Evolutionary conservation across 2,329 filamentous ascomycete species (phyloP).

Genomic region (Verticillium nubilum): DNA sequence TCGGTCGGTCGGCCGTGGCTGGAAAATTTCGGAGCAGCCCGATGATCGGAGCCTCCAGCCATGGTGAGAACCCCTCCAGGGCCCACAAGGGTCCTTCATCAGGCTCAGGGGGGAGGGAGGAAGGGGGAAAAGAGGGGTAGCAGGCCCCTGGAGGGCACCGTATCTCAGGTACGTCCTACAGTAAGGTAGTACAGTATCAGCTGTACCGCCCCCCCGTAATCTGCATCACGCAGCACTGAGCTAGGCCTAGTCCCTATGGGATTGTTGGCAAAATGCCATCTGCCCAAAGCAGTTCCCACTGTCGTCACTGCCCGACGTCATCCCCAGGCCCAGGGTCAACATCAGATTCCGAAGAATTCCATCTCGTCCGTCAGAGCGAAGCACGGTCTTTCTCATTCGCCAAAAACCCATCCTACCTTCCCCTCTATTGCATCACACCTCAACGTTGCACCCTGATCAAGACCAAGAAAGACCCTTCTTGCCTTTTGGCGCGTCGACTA

Average conservation of each 20-base stretch:
- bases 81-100: too few relatives aligned
- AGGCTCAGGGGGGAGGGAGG: too few relatives aligned
- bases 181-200: neutral
- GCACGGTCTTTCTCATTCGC: neutral
- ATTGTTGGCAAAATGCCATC: neutral
- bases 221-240: neutral
- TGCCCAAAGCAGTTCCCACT: neutral
- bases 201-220: neutral
- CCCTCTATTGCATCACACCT: neutral
- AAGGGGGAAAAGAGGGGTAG: too few relatives aligned
- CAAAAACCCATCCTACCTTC: neutral
- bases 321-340: neutral
- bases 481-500: neutral
- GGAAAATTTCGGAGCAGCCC: neutral
- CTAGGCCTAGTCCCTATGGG: neutral
- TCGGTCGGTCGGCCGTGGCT: neutral
- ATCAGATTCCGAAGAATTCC: neutral
- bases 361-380: neutral
- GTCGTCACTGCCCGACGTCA: neutral
- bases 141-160: neutral
- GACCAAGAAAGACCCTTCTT: neutral
- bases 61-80: too few relatives aligned
- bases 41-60: neutral
- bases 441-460: neutral
- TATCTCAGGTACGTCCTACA: too few relatives aligned